Percentiles rank a stretch among this genome's conserved stretches.
Evolutionary conservation across 164 flowering plant genomes (phyloP).

Genomic region (Umbilicus rupestris): DNA sequence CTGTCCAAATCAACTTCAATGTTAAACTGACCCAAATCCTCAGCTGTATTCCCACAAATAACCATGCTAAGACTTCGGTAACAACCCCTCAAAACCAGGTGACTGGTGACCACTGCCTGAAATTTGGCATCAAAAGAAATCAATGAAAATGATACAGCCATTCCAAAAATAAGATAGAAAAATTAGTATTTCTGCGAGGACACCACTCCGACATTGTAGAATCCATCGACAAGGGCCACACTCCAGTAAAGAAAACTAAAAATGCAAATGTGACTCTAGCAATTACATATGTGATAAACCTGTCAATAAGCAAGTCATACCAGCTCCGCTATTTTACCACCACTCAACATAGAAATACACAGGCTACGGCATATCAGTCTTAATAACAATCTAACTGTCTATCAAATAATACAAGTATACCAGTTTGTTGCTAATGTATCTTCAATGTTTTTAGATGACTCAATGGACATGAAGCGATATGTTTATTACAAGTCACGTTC

Average conservation of each 20-base stretch:
- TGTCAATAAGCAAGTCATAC: background rate
- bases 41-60: constrained; percentile 90
- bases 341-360: background rate
- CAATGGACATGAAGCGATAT: background rate
- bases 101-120: constrained; percentile 94
- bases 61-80: constrained; percentile 92
- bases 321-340: background rate
- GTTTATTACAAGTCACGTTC: background rate
- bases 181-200: background rate
- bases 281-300: background rate
- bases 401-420: background rate
- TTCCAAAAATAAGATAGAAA: background rate
- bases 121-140: constrained; percentile 6
- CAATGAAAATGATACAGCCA: constrained; percentile 4
- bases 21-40: constrained; percentile 93
- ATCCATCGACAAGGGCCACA: background rate
- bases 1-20: constrained; percentile 81
- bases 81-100: constrained; percentile 92
- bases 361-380: background rate
- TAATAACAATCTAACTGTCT: background rate
- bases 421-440: background rate
- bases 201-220: background rate
- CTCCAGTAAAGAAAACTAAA: background rate
- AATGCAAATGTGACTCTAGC: background rate
- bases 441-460: background rate